Base-by-base conservation (phyloP, 441 rosid genomes). In the Euphorbia corollata region DNA sequence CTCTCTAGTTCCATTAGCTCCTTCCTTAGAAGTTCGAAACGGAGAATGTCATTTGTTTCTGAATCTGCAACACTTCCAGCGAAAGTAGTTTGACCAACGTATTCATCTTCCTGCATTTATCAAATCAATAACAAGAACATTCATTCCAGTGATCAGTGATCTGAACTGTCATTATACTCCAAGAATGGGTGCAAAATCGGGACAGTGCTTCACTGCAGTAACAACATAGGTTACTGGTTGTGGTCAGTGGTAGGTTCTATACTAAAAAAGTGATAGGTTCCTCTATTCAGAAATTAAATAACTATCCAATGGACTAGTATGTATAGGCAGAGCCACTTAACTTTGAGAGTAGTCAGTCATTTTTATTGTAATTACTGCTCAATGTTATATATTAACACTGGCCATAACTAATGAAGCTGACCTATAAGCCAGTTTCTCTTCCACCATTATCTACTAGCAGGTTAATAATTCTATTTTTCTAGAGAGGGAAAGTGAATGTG, bases 1-100 rank as follows among this genome's bases (percentile, higher is more conserved):
- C 83, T 86, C 80, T 95, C 98, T 63, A 95, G 93, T 79, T 95
- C 95, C 70, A 91, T 86, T 19, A 95, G 87, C 79, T 95, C 99
- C 68, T 81, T 90, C 80, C 93, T 86, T 36, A 95, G 75, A 73
- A 84, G 76, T 80, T 91, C 96, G 51, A 91, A 95, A 38, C 98
- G 89, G 64, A 60, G 81, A 66, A 95, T 84, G 73, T 91, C 98
- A 82, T 68, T 79, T 54, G 87, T 80, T 73, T 84, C 87, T 20
- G 88, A 75, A 63, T 77, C 82, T 54, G 63, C 66, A 72, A 73
- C 66, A 73, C 69, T 79, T 64, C 43, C 71, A 72, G 54, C 73
- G 68, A 76, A 68, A 69, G 72, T 72, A 48, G 68, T 75, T 69
- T 71, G 74, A 72, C 74, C 75, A 63, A 36, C 50, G 58, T 68